Base-by-base conservation (phyloP, 2,329 filamentous ascomycete genomes). In the Alternaria postmessia region DNA sequence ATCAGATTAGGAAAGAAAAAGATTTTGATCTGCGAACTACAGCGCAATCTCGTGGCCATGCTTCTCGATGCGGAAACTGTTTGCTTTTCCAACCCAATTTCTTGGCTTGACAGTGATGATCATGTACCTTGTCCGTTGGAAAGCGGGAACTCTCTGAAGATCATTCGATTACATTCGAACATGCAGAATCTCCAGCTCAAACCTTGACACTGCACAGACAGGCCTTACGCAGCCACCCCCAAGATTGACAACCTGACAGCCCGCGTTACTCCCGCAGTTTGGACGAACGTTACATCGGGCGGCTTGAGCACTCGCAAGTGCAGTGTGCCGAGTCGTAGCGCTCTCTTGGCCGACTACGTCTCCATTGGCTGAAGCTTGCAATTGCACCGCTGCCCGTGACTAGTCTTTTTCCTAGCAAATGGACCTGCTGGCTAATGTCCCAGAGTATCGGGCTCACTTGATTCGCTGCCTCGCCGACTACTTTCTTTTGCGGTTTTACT, bases 401-500 rank as follows among this genome's bases (percentile, higher is more conserved):
- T 22, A 64, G 51, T 57, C 18, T 59, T 55, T 60, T 61, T 46
- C 54, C 51, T 53, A 48, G 46, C 39, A 54, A 39, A 55, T 49
- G 51, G 44, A 26, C 24, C 38, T 59, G 47, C 39, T 62, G 61
- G 48, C 62, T 60, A 55, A 62, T 52, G 53, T 59, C 51, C 65
- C 63, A 61, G 55, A 59, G 54, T 34, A 47, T 54, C 54, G 65
- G 63, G 61, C 22, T 8, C 49, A 59, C 51, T 64, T 60, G 53
- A 62, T 65, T 62, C 56, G 57, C 57, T 67, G 60, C 62, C 64
- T 67, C 64, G 63, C 65, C 65, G 59, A 62, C 59, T 53, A 55
- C 36, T 34, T 64, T 51, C 20, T 61, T 57, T 44, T 51, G 57
- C 53, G n/a, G 24, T 49, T 39, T 41, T 22, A 47, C 34, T 55